Evolutionary conservation across 1,284 basidiomycete species (phyloP).

Genomic region (Filobasidium uniguttulatum): DNA sequence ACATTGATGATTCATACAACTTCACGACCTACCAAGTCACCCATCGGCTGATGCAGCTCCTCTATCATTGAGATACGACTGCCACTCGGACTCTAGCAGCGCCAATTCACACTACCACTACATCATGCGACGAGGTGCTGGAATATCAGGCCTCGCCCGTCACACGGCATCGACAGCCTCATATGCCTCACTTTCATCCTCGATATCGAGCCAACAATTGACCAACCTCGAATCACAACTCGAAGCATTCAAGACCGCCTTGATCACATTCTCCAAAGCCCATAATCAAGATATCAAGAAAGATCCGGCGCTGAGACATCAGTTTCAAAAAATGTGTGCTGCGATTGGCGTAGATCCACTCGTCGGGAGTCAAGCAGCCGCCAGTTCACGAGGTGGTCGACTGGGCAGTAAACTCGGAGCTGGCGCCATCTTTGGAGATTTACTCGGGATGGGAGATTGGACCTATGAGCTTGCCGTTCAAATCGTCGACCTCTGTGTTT

Average conservation of each 20-base stretch:
- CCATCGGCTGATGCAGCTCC: too few species aligned
- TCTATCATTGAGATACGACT: too few species aligned
- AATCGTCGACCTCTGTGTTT: constrained; percentile 90
- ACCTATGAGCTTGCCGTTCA: constrained; percentile 91
- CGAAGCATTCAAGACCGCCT: constrained; percentile 64
- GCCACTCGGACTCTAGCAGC: too few species aligned
- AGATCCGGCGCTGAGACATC: constrained; percentile 77
- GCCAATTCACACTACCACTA: background rate
- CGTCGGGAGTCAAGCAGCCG: constrained; percentile 42
- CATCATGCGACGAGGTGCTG: constrained; percentile 41
- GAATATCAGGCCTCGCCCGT: constrained; percentile 40
- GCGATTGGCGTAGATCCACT: constrained; percentile 91
- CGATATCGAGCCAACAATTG: constrained; percentile 63
- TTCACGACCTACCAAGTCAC: too few species aligned
- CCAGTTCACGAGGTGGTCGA: background rate
- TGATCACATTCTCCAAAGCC: constrained; percentile 63
- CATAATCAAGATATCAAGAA: constrained; percentile 74
- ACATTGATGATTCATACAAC: too few species aligned
- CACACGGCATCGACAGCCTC: constrained; percentile 38
- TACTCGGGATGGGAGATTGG: constrained; percentile 80
- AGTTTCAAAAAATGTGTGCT: constrained; percentile 92
- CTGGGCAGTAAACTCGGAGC: constrained; percentile 21
- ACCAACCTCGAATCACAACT: constrained; percentile 68
- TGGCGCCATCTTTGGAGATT: constrained; percentile 68
- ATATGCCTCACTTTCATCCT: constrained; percentile 64